Percentiles rank a stretch among this genome's conserved stretches.
phyloP scores from a whole-genome alignment of 1,284 basidiomycete species.

The Porodaedalea pini region DNA sequence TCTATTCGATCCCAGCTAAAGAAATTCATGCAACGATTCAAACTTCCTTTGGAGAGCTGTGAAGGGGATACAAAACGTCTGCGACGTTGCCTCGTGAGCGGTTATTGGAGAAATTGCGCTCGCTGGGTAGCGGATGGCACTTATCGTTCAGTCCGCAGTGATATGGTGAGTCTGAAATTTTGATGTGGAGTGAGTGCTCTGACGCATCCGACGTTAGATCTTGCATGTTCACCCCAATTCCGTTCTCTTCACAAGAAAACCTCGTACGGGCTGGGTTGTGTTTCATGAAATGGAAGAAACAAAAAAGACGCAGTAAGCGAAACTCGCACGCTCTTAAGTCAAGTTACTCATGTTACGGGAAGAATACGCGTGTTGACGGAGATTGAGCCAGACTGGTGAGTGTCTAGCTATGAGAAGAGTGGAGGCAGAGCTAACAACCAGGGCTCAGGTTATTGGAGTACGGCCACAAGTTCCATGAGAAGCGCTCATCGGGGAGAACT shows the following conservation, averaged over 20 bases:
- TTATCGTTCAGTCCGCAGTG: slow-evolving; percentile 79
- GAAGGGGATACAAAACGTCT: slow-evolving; percentile 79
- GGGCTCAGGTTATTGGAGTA: slow-evolving; percentile 45
- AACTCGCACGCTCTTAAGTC: not conserved
- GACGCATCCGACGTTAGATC: slow-evolving; percentile 42
- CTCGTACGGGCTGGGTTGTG: slow-evolving; percentile 87
- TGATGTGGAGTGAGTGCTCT: not conserved
- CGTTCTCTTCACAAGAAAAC: slow-evolving; percentile 90
- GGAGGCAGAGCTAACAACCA: slow-evolving; percentile 14
- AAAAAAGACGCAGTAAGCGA: slow-evolving; percentile 78
- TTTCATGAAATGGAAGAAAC: slow-evolving; percentile 97
- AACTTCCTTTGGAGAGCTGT: slow-evolving; percentile 74
- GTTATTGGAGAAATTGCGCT: slow-evolving; percentile 94
- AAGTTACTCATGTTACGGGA: slow-evolving; percentile 13
- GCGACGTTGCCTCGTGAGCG: slow-evolving; percentile 82
- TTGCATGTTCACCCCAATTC: slow-evolving; percentile 92
- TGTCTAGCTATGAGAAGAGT: not conserved
- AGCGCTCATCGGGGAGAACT: slow-evolving; percentile 10
- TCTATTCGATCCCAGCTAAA: slow-evolving; percentile 90
- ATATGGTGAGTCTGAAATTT: slow-evolving; percentile 53
- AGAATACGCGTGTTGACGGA: slow-evolving; percentile 56
- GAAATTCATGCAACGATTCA: slow-evolving; percentile 89
- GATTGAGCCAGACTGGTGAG: slow-evolving; percentile 59
- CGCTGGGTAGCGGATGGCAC: slow-evolving; percentile 87
- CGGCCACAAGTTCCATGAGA: slow-evolving; percentile 45